Base-by-base conservation (phyloP, 2,329 filamentous ascomycete species). In the Coniochaeta hoffmannii region DNA sequence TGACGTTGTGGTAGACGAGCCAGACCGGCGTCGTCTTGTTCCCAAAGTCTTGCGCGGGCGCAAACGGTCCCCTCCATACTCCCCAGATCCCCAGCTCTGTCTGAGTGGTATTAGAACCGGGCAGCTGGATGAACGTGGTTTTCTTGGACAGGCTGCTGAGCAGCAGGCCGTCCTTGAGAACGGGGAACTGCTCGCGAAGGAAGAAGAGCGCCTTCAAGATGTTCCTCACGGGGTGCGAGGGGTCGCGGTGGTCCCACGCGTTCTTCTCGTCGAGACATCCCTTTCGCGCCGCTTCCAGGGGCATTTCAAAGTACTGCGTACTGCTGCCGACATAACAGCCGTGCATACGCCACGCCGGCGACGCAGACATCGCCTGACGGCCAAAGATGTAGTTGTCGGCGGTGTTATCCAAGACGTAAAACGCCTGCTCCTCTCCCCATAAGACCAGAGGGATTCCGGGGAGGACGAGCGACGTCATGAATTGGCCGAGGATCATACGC, bases 381-480 rank as follows among this genome's bases (percentile, higher is more conserved):
- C 84, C 84, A 63, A 82, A 87, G 41, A 87, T 76, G 63, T 87
- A 87, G 62, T 87, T 86, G 56, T 71, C 70, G 4, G 83, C 83
- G 0, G 83, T 85, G 57, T 80, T 85, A 63, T 87, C 84, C 2
- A 86, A 68, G 0, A 85, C 70, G 61, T 86, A 86, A 58, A 82
- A 83, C 0, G 78, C 79, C 66, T 87, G 84, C 63, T 87, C 84
- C 63, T 87, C 84, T 17, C 84, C 83, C 79, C 81, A 87, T 15
- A 83, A 80, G 30, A 85, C 55, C 4, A 66, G 61, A 3, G 64
- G 64, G 4, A 66, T 65, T 5, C 64, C 64, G 1, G 64, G 64
- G 41, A 65, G 55, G 50, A 82, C 70, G 53, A 86, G 64, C 0
- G 81, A 82, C 1, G 79, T 81, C 46, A 86, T 74, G 61, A 82